phyloP scores from a whole-genome alignment of 352 stramenopile species.

The Phytophthora rubi region DNA sequence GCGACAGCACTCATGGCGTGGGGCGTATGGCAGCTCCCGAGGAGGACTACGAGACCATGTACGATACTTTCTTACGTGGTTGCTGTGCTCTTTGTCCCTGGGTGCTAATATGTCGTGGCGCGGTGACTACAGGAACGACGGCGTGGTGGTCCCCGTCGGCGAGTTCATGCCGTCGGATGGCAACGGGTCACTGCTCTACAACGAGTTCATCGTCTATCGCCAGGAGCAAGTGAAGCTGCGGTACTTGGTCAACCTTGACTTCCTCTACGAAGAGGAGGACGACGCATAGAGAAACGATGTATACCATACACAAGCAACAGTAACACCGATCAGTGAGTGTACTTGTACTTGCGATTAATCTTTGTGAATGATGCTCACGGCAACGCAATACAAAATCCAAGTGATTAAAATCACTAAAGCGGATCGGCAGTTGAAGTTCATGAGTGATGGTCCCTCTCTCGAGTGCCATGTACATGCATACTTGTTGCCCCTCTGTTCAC shows the following conservation, averaged over 20 bases:
- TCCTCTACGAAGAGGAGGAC: constrained; percentile 45
- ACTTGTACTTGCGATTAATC: not conserved
- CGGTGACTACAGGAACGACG: constrained; percentile 39
- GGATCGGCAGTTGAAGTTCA: not conserved
- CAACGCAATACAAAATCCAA: not conserved
- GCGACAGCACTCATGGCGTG: constrained; percentile 59
- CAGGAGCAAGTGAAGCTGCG: constrained; percentile 70
- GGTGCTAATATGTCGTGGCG: not conserved
- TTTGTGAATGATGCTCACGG: not conserved
- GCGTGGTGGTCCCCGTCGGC: constrained; percentile 62
- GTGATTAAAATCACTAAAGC: not conserved
- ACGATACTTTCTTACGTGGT: constrained; percentile 2
- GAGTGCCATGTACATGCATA: not conserved
- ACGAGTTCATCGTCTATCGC: constrained; percentile 81
- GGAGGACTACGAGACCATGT: constrained; percentile 56
- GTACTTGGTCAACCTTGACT: constrained; percentile 65
- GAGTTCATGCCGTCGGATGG: constrained; percentile 59
- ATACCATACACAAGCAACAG: too few relatives aligned
- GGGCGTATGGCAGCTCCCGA: constrained; percentile 60
- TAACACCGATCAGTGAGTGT: not conserved
- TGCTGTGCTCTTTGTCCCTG: not conserved
- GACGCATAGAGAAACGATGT: constrained; percentile 8
- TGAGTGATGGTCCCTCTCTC: not conserved
- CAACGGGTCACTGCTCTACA: constrained; percentile 67
- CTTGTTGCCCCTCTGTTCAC: constrained; percentile 1